phyloP scores from a whole-genome alignment of 208 protist genomes.

The Leishmania braziliensis region DNA sequence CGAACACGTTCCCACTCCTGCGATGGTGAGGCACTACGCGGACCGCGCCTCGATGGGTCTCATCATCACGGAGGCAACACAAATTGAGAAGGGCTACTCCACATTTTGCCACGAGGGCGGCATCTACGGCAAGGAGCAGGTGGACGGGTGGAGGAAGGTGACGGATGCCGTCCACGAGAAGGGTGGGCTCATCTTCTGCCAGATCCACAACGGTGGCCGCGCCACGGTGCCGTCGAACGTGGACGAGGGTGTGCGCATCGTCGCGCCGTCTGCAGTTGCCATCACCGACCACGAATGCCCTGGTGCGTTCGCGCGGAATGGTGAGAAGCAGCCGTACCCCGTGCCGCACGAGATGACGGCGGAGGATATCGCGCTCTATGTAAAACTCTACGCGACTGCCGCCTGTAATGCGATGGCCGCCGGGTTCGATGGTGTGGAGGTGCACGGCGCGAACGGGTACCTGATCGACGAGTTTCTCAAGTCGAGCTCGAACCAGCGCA shows the following conservation, averaged over 20 bases:
- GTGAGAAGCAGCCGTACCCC: slow-evolving; percentile 36
- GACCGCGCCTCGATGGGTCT: slow-evolving; percentile 71
- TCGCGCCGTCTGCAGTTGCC: slow-evolving; percentile 29
- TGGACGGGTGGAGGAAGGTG: slow-evolving; percentile 68
- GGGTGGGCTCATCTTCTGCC: slow-evolving; percentile 62
- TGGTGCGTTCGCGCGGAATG: slow-evolving; percentile 12
- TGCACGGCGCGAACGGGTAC: slow-evolving; percentile 93
- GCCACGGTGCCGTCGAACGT: slow-evolving; percentile 42
- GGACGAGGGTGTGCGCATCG: slow-evolving; percentile 26
- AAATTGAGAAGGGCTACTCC: slow-evolving; percentile 56
- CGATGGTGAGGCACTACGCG: slow-evolving; percentile 66
- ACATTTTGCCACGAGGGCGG: slow-evolving; percentile 46
- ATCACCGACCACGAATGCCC: slow-evolving; percentile 37
- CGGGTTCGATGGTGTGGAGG: slow-evolving; percentile 92
- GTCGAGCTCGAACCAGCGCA: slow-evolving; percentile 71
- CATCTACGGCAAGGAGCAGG: slow-evolving; percentile 62
- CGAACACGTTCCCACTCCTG: slow-evolving; percentile 42
- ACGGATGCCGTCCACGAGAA: slow-evolving; percentile 77
- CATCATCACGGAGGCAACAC: slow-evolving; percentile 70
- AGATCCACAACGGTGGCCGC: slow-evolving; percentile 70
- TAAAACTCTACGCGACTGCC: slow-evolving; percentile 61
- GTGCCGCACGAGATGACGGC: slow-evolving; percentile 46
- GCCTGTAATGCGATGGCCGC: slow-evolving; percentile 72
- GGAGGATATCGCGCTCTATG: slow-evolving; percentile 62
- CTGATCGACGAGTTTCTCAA: slow-evolving; percentile 88